Evolutionary conservation across 179 eudicot genomes (phyloP).

Genomic region (Spergularia azorica): DNA sequence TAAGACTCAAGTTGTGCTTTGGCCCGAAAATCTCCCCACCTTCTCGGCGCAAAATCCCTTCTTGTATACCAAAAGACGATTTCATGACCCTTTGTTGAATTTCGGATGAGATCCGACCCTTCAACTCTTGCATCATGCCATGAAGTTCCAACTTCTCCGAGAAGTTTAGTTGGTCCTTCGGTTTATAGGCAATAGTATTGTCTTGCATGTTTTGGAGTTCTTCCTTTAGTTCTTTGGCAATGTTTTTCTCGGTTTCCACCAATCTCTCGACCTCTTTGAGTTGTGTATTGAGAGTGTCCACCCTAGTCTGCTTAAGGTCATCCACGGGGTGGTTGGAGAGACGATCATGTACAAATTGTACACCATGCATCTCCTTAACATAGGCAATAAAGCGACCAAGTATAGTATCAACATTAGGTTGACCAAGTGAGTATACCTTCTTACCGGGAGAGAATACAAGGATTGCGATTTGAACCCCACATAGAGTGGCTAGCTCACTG

Average conservation of each 20-base stretch:
- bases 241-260: slow-evolving; percentile 15
- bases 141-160: background rate
- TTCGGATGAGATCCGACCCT: background rate
- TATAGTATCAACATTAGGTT: slow-evolving; percentile 9
- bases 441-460: slow-evolving; percentile 16
- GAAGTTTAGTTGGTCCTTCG: background rate
- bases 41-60: no score
- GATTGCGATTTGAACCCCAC: slow-evolving; percentile 12
- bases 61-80: no score
- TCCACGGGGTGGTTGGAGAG: background rate
- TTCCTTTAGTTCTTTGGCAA: background rate
- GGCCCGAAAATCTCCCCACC: no score
- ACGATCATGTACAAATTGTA: no score
- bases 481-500: slow-evolving; percentile 17
- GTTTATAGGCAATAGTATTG: background rate
- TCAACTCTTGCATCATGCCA: background rate
- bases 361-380: background rate
- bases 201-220: background rate
- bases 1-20: no score
- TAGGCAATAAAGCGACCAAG: background rate
- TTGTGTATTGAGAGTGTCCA: background rate
- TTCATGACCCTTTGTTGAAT: no score
- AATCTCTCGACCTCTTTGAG: background rate
- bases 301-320: background rate
- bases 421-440: slow-evolving; percentile 17